Percentiles rank a stretch among this genome's conserved stretches.
Conservation (phyloP, 1,284 basidiomycete genomes). For the Moesziomyces parantarcticus region DNA sequence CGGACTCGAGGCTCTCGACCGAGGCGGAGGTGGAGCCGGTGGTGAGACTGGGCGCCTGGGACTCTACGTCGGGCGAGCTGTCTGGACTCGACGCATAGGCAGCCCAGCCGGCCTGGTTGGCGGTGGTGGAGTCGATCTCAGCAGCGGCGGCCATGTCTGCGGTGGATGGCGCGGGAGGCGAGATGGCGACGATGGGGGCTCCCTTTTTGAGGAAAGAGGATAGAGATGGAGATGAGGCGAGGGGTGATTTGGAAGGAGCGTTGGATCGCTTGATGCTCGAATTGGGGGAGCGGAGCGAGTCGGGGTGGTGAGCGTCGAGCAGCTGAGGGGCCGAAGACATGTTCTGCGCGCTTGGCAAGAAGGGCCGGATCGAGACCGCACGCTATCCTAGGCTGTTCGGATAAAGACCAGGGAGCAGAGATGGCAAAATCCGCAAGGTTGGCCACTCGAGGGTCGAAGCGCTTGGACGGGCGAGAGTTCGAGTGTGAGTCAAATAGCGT, state of each 20-base stretch:
- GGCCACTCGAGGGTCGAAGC: too few species aligned
- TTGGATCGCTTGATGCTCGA: slow-evolving; percentile 8
- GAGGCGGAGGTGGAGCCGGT: slow-evolving; percentile 60
- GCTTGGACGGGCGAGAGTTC: too few species aligned
- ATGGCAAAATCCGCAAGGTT: too few species aligned
- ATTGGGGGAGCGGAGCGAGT: slow-evolving; percentile 7
- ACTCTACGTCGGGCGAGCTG: slow-evolving; percentile 47
- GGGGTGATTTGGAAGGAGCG: slow-evolving; percentile 15
- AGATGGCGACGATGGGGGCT: slow-evolving; percentile 47
- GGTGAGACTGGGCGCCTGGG: slow-evolving; percentile 57
- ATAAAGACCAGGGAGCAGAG: too few species aligned
- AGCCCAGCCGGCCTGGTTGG: slow-evolving; percentile 20
- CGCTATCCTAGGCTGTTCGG: too few species aligned
- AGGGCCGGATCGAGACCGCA: background rate
- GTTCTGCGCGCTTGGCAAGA: slow-evolving; percentile 2
- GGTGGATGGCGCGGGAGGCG: slow-evolving; percentile 18
- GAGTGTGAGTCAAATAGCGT: too few species aligned
- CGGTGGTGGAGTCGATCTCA: slow-evolving; percentile 5
- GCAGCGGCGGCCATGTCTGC: slow-evolving; percentile 26
- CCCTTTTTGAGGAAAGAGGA: slow-evolving; percentile 47
- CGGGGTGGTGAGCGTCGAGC: slow-evolving; percentile 11
- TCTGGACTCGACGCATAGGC: slow-evolving; percentile 22
- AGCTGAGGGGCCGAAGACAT: slow-evolving; percentile 26
- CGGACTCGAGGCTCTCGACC: slow-evolving; percentile 55
- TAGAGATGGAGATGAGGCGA: slow-evolving; percentile 33